phyloP scores from a whole-genome alignment of 192 early-diverging fungal genomes.

The Rhizophlyctis rosea region DNA sequence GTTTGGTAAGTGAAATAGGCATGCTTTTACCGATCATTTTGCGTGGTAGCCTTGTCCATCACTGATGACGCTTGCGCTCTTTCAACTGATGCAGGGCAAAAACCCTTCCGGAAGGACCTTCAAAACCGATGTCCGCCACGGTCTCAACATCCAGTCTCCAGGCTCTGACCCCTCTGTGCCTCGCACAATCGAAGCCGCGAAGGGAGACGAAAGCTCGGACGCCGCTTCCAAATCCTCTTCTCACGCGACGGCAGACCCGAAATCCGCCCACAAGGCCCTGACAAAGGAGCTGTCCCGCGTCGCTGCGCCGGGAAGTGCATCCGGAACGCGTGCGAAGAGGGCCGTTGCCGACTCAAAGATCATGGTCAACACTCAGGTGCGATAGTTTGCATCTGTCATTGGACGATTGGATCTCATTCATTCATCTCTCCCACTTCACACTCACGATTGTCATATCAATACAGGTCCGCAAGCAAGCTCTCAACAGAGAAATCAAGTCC shows the following conservation, averaged over 20 bases:
- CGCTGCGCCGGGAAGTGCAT: background rate
- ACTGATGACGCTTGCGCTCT: background rate
- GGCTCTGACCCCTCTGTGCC: too few species aligned
- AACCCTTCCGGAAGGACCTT: background rate
- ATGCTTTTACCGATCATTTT: too few species aligned
- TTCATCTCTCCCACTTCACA: background rate
- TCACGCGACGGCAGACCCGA: background rate
- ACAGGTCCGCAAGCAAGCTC: background rate
- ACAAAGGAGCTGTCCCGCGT: background rate
- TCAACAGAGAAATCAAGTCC: background rate
- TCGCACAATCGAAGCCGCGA: too few species aligned
- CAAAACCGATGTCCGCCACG: slow-evolving; percentile 1
- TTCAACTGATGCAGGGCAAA: background rate
- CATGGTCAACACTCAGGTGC: background rate
- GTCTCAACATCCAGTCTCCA: background rate
- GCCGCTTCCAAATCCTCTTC: background rate
- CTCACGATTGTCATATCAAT: background rate
- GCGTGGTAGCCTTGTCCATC: background rate
- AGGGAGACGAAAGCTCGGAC: too few species aligned
- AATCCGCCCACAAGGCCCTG: background rate
- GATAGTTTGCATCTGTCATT: too few species aligned
- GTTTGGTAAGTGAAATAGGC: background rate
- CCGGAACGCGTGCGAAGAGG: background rate
- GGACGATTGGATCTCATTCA: background rate
- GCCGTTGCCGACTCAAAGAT: background rate